Conservation (phyloP, 306 rosid species). For the Prinsepia uniflora region DNA sequence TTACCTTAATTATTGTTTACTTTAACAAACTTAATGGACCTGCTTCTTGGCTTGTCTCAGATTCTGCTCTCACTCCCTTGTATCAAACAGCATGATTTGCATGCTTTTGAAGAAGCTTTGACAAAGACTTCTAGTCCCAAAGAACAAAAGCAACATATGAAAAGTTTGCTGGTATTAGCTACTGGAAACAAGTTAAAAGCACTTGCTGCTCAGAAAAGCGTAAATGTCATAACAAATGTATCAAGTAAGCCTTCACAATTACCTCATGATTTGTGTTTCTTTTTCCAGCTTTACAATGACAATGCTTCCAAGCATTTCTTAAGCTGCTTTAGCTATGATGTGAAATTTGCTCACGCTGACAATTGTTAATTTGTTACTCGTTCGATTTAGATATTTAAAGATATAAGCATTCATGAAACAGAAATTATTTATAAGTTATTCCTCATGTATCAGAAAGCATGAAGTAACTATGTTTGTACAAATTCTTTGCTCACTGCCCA, state of each 20-base stretch:
- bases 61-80: conserved; percentile 77
- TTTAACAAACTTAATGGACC: conserved; percentile 8
- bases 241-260: conserved; percentile 54
- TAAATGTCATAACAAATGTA: conserved; percentile 83
- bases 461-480: too few relatives aligned
- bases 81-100: conserved; percentile 65
- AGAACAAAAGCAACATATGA: conserved; percentile 93
- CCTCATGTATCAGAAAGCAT: too few relatives aligned
- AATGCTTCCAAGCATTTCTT: neutral
- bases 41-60: conserved; percentile 34
- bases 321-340: neutral
- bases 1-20: conserved; percentile 2
- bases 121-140: conserved; percentile 80
- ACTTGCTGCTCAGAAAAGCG: conserved; percentile 80
- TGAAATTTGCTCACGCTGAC: too few relatives aligned
- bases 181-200: conserved; percentile 90
- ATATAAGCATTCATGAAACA: too few relatives aligned
- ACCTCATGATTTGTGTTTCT: conserved; percentile 5
- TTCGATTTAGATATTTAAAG: too few relatives aligned
- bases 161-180: conserved; percentile 71
- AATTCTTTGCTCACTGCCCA: neutral
- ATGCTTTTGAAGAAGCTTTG: conserved; percentile 91
- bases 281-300: neutral
- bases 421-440: too few relatives aligned
- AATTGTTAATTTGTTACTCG: too few relatives aligned